A percentile compares a stretch with the other conserved stretches of the same genome.
Evolutionary conservation across 176 grass and related monocot species (phyloP).

Genomic region (Neostapfia colusana): DNA sequence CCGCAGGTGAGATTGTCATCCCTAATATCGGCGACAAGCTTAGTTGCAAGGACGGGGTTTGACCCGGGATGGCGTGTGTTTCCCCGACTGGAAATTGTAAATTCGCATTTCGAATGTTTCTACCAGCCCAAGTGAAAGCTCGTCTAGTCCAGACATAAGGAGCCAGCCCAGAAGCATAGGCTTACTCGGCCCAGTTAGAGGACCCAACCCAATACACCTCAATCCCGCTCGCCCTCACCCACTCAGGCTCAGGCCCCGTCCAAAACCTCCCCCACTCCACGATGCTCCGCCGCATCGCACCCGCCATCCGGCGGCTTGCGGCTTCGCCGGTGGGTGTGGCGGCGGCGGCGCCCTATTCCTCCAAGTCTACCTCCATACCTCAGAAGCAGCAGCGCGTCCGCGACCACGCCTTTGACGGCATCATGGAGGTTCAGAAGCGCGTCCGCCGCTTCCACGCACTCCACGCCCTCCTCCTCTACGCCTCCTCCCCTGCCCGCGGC

Average conservation of each 20-base stretch:
- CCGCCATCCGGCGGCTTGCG: not conserved
- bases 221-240: not conserved
- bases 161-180: not conserved
- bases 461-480: slow-evolving; percentile 59
- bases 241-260: not conserved
- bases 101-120: too few species aligned
- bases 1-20: too few species aligned
- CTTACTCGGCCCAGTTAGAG: not conserved
- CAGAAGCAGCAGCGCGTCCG: slow-evolving; percentile 79
- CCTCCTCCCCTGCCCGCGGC: slow-evolving; percentile 23
- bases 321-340: not conserved
- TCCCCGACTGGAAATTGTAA: too few species aligned
- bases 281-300: slow-evolving; percentile 46
- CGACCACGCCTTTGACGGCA: slow-evolving; percentile 77
- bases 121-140: too few species aligned
- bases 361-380: slow-evolving; percentile 81
- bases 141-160: too few species aligned
- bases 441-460: slow-evolving; percentile 62
- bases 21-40: too few species aligned
- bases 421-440: slow-evolving; percentile 91
- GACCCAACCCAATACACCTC: not conserved
- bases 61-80: too few species aligned
- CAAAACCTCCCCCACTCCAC: slow-evolving; percentile 6
- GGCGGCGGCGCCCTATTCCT: slow-evolving; percentile 13
- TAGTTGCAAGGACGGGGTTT: too few species aligned